Evolutionary conservation across 805 yeast species (phyloP).

Genomic region (Starmera caribaea): DNA sequence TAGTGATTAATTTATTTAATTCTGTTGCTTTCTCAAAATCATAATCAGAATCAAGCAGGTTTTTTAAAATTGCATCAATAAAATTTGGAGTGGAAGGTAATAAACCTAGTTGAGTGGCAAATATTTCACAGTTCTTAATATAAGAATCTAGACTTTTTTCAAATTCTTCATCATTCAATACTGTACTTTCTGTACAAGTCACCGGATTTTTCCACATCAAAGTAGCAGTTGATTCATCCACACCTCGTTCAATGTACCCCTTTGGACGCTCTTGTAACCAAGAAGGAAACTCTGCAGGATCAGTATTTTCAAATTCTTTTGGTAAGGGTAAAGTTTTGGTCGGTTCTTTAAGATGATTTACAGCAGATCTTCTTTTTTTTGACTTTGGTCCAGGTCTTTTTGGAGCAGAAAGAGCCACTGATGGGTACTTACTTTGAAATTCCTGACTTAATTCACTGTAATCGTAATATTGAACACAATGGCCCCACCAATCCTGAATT

Average conservation of each 20-base stretch:
- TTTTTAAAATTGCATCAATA: conserved; percentile 58
- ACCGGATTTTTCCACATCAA: conserved; percentile 55
- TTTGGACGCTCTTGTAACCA: conserved; percentile 76
- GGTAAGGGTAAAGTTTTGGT: conserved; percentile 32
- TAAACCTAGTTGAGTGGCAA: conserved; percentile 47
- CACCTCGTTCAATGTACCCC: conserved; percentile 82
- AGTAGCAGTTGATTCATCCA: conserved; percentile 45
- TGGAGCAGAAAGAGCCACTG: conserved; percentile 4
- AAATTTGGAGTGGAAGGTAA: conserved; percentile 70
- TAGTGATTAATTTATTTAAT: conserved; percentile 36
- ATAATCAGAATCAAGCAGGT: conserved; percentile 42
- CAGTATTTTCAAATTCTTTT: conserved; percentile 28
- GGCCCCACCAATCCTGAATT: conserved; percentile 55
- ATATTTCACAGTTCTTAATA: conserved; percentile 40
- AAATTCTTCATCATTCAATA: conserved; percentile 10
- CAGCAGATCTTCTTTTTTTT: conserved; percentile 17
- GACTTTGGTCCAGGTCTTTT: neutral
- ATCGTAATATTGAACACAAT: conserved; percentile 61
- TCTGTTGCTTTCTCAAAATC: conserved; percentile 40
- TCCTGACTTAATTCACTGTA: conserved; percentile 9
- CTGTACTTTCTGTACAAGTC: neutral
- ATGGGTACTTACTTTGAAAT: conserved; percentile 8
- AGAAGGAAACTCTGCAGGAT: conserved; percentile 44
- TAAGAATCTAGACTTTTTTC: conserved; percentile 38
- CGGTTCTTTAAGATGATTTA: conserved; percentile 11